A percentile compares a stretch with the other conserved stretches of the same genome.
phyloP scores from a whole-genome alignment of 805 yeast genomes.

The Hanseniaspora occidentalis region DNA sequence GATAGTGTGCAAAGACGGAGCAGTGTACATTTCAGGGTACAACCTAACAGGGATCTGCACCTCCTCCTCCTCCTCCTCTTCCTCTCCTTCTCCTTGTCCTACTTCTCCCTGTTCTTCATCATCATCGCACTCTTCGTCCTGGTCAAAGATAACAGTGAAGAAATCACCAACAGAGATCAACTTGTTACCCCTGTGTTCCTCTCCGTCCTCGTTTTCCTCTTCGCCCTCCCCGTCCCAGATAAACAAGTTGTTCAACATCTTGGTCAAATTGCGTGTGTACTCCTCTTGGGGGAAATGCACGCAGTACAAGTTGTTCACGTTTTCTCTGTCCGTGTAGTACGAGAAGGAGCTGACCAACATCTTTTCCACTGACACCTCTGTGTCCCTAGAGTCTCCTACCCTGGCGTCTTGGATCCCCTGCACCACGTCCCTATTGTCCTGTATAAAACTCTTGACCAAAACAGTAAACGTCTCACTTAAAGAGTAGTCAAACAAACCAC shows the following conservation, averaged over 20 bases:
- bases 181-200: neutral
- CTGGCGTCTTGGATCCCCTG: neutral
- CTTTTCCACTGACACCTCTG: neutral
- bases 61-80: slow-evolving; percentile 12
- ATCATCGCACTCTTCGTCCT: slow-evolving; percentile 2
- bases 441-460: neutral
- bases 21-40: slow-evolving; percentile 23
- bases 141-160: neutral
- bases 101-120: neutral
- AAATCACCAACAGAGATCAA: neutral
- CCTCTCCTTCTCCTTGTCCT: slow-evolving; percentile 8
- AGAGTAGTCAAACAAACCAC: slow-evolving; percentile 9
- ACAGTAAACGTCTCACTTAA: neutral
- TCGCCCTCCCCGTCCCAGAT: slow-evolving; percentile 16
- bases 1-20: slow-evolving; percentile 12
- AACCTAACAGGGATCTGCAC: slow-evolving; percentile 22
- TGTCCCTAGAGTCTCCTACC: neutral
- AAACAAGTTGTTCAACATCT: slow-evolving; percentile 22
- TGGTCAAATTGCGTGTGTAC: slow-evolving; percentile 20
- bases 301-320: slow-evolving; percentile 11
- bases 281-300: slow-evolving; percentile 25
- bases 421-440: neutral
- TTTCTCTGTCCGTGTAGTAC: slow-evolving; percentile 14
- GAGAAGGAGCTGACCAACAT: slow-evolving; percentile 1
- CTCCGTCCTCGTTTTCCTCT: neutral